Evolutionary conservation across 164 flowering plant species (phyloP).

Genomic region (Macadamia integrifolia): DNA sequence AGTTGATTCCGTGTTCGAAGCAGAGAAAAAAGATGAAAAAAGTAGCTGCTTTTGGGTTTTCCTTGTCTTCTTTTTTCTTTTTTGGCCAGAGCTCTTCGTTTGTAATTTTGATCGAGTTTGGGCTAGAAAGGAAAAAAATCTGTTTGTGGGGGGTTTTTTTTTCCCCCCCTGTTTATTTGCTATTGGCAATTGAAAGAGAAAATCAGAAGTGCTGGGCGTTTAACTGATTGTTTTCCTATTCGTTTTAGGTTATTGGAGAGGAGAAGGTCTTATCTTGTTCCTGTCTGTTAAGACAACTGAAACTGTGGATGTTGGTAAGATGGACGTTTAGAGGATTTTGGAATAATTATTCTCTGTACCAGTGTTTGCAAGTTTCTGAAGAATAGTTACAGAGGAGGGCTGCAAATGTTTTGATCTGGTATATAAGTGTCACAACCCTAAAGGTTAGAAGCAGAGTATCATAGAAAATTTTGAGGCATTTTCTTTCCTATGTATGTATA

Average conservation of each 20-base stretch:
- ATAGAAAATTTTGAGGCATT: neutral
- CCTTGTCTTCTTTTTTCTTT: neutral
- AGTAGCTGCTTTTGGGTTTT: neutral
- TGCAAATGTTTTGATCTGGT: too few relatives aligned
- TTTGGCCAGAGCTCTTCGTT: neutral
- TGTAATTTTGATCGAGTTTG: neutral
- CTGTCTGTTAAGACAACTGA: neutral
- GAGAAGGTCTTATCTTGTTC: neutral
- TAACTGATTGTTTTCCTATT: neutral
- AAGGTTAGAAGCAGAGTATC: neutral
- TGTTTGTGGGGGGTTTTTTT: neutral
- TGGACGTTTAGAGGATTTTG: neutral
- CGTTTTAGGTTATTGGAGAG: neutral
- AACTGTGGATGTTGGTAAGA: too few relatives aligned
- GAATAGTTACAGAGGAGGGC: too few relatives aligned
- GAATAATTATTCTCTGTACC: too few relatives aligned
- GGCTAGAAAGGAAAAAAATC: neutral
- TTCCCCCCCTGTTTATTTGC: neutral
- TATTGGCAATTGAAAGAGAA: neutral
- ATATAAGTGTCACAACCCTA: neutral
- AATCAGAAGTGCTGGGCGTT: neutral
- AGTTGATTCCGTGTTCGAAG: neutral
- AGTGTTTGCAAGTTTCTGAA: too few relatives aligned
- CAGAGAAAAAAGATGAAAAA: neutral
- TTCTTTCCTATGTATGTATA: neutral